phyloP scores from a whole-genome alignment of 1,284 basidiomycete genomes.

The Pseudozyma thailandica region DNA sequence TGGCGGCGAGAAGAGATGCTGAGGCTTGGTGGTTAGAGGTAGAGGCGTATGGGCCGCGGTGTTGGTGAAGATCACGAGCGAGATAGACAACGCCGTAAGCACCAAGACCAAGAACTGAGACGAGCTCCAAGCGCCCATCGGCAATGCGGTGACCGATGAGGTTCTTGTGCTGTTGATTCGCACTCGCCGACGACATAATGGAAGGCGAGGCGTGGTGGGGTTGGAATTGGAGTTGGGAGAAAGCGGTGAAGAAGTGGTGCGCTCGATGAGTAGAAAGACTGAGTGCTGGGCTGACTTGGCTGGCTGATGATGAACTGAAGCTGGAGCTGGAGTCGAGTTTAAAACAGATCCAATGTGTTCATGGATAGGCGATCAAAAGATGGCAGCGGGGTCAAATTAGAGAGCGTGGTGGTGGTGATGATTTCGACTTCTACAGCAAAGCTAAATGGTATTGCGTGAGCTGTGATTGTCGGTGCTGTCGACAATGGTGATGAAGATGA shows the following conservation, averaged over 20 bases:
- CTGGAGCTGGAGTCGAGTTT: slow-evolving; percentile 5
- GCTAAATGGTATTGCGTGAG: background rate
- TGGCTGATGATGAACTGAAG: background rate
- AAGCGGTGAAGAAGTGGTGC: background rate
- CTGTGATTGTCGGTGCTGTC: background rate
- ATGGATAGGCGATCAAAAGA: background rate
- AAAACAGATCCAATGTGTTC: background rate
- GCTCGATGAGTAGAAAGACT: no score
- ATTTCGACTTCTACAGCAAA: background rate
- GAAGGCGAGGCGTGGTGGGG: slow-evolving; percentile 5
- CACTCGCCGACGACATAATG: slow-evolving; percentile 42
- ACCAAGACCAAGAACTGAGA: slow-evolving; percentile 89
- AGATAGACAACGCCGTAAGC: slow-evolving; percentile 96
- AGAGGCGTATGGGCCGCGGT: slow-evolving; percentile 50
- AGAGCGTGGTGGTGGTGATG: slow-evolving; percentile 2
- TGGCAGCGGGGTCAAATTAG: background rate
- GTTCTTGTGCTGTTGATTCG: slow-evolving; percentile 62
- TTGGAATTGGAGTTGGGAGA: background rate
- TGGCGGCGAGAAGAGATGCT: slow-evolving; percentile 48
- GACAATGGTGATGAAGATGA: background rate
- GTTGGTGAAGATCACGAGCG: slow-evolving; percentile 61
- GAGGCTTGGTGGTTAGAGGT: slow-evolving; percentile 42
- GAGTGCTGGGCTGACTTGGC: background rate
- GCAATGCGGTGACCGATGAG: slow-evolving; percentile 69
- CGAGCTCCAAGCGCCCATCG: slow-evolving; percentile 77